These are phyloP conservation scores for Cyclotella choctawhatcheeana DNA, from an alignment of 108 stramenopile species.

Conservation along the genomic window DNA sequence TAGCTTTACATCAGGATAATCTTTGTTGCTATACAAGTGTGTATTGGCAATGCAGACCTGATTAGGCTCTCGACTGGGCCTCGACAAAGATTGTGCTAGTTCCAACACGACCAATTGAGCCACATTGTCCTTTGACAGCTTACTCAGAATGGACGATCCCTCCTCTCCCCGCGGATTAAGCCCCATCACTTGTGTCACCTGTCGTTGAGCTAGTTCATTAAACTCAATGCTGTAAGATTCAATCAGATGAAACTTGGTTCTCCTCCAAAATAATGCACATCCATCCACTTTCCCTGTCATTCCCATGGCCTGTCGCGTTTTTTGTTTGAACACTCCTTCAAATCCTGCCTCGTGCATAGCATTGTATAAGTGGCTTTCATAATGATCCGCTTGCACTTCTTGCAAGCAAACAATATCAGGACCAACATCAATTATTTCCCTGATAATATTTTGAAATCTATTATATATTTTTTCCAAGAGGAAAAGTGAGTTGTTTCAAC, in stretches of 20 bases:
- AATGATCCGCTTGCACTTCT: constrained; percentile 98
- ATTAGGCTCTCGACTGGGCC: constrained; percentile 75
- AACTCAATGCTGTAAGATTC: constrained; percentile 98
- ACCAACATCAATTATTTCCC: constrained; percentile 94
- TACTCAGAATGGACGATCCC: constrained; percentile 84
- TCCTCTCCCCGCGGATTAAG: constrained; percentile 87
- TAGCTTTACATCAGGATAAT: constrained; percentile 97
- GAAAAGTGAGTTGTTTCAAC: background rate
- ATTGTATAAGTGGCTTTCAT: constrained; percentile 90
- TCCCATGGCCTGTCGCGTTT: constrained; percentile 96
- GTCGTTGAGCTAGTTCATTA: constrained; percentile 93
- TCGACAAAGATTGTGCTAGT: constrained; percentile 73
- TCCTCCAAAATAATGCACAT: constrained; percentile 98
- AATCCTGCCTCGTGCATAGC: constrained; percentile 91
- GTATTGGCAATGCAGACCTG: constrained; percentile 97
- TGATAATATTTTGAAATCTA: constrained; percentile 89
- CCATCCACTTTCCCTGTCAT: constrained; percentile 97
- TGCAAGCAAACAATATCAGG: constrained; percentile 98
- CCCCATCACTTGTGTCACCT: constrained; percentile 87
- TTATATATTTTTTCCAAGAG: background rate
- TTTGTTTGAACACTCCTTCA: constrained; percentile 97
- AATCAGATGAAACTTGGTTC: constrained; percentile 89
- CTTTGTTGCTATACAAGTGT: constrained; percentile 98
- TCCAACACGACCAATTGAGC: constrained; percentile 97
- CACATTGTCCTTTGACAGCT: constrained; percentile 97